Evolutionary conservation across 1,284 basidiomycete species (phyloP), one percentile per base, ranked within the genome.

Genomic region (Malassezia furfur): DNA sequence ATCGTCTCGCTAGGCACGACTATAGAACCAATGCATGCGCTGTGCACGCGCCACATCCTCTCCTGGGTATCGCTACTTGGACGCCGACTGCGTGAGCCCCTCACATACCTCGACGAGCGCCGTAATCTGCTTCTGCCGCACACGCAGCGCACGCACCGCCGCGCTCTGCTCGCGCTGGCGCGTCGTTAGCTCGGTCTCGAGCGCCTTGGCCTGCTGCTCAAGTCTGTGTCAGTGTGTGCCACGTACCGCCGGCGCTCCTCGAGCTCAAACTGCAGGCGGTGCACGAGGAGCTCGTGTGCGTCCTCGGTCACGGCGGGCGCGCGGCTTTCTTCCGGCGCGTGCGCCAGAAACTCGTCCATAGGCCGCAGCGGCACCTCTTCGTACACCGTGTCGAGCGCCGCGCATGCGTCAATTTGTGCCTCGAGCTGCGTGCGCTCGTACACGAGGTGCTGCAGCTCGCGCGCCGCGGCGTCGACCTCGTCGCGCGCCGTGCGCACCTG

Each of bases 111-210:
- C 31, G 30, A 47, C n/a, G 6, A 47, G 35, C 2, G 9, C 6
- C 17, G 21, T 22, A 3, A 47, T 17, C 91, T 0, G 90, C 91
- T 8, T 85, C 88, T 3, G 85, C 96, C 0, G 85, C 91, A 1
- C 96, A 96, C 72, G 93, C 93, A 4, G 86, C 96, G 63, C 93
- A 93, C 1, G 75, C 77, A 2, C 62, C 64, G 40, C 70, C 61
- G 64, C 25, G 35, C 35, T n/a, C 43, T 34, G 31, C 49, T 47
- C 44, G 48, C 48, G 44, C 25, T 52, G 49, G 14, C 41, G 39
- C 17, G 51, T 19, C 8, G 30, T 6, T 0, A 36, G 36, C 32
- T 57, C 38, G 8, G 39, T 25, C 35, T 48, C 46, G 19, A 48
- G 45, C 12, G 34, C 35, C 34, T 41, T 47, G 28, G n/a, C 40